Base-by-base conservation (phyloP, 176 grass and related monocot species). In the Juncus inflexus region DNA sequence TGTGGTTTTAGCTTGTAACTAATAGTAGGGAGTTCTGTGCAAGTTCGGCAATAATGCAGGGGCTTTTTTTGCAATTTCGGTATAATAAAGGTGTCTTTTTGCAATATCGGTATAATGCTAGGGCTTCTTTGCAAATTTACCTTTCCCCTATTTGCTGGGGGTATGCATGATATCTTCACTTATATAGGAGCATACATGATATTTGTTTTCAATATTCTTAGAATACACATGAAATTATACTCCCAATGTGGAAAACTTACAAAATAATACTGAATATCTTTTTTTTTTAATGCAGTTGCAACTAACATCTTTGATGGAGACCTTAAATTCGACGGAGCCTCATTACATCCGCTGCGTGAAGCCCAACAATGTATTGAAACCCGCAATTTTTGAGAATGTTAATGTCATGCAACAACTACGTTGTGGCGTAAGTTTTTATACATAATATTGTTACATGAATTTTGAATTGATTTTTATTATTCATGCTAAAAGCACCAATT, bases 361-460 rank as follows among this genome's bases (percentile, higher is more conserved):
- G 80, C 95, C 95, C 65, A 99, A 99, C 58, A 99, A 99, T 92
- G 70, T 99, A 42, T 73, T 99, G 57, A 99, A 92, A 76, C 95
- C 95, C 0, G 78, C 88, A 10, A 84, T 92, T 76, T 92, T 99
- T 53, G 95, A 99, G 76, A 99, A 99, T 84, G 58, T 86, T 64
- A 99, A 99, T 83, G 88, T 99, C 63, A 92, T 99, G 95, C 95
- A 99, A 76, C 95, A 99, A 52, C 75, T 99, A 67, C 88, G 94
- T 9, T 99, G 94, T 84, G 85, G 94, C 84, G 94, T 99, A 80
- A 99, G 94, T 99, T 79, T 99, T 79, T 66, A 9, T 65, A 58
- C 37, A 52, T 67, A 14, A 74, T 64, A 4, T 69, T 19, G 14
- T 52, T 61, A 54, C 3, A 10, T 66, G 35, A 70, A 63, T 36